Conservation (phyloP, 2,329 filamentous ascomycete genomes). For the Talaromyces sp. region DNA sequence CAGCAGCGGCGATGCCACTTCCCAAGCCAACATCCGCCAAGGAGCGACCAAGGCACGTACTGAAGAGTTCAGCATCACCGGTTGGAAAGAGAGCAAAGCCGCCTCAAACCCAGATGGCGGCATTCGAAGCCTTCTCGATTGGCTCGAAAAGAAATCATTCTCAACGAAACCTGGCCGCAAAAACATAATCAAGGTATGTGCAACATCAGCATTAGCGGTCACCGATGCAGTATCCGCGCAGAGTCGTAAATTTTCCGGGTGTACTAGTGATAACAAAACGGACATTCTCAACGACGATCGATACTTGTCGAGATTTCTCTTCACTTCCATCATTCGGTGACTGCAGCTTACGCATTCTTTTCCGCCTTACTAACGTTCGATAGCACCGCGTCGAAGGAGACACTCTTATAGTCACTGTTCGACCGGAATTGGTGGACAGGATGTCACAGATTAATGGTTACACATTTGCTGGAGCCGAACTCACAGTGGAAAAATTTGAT, state of each 20-base stretch:
- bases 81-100: conserved; percentile 67
- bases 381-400: conserved; percentile 70
- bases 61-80: conserved; percentile 50
- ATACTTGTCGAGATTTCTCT: conserved; percentile 29
- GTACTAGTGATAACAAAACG: conserved; percentile 43
- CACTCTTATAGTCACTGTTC: conserved; percentile 65
- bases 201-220: conserved; percentile 43
- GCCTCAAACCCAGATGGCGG: conserved; percentile 65
- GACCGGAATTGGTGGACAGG: conserved; percentile 60
- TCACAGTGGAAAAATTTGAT: conserved; percentile 54
- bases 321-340: conserved; percentile 38
- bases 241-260: conserved; percentile 22
- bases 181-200: conserved; percentile 75
- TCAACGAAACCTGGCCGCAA: conserved; percentile 53
- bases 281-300: conserved; percentile 44
- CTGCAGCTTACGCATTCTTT: conserved; percentile 43
- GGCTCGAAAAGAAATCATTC: conserved; percentile 68
- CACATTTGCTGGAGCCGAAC: conserved; percentile 61
- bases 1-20: conserved; percentile 31
- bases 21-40: conserved; percentile 42
- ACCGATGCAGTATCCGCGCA: conserved; percentile 29
- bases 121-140: conserved; percentile 60
- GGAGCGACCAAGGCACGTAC: conserved; percentile 30
- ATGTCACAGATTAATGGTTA: conserved; percentile 67
- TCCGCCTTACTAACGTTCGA: conserved; percentile 64